These are phyloP conservation scores for Suillus hirtellus DNA, from an alignment of 768 basidiomycete genomes.

Conservation along the genomic window DNA sequence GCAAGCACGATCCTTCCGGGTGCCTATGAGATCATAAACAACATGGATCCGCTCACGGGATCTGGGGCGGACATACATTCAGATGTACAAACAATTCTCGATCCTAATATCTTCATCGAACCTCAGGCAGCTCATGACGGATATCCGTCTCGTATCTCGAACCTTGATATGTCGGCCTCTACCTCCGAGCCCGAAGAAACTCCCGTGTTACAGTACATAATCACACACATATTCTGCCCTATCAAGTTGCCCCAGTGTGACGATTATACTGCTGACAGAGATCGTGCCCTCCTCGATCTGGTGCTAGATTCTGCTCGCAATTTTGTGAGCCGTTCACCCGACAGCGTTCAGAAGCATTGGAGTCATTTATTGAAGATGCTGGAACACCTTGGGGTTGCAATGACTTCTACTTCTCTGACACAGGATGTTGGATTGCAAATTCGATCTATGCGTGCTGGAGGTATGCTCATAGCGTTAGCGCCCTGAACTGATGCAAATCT, in stretches of 20 bases:
- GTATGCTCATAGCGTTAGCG: slow-evolving; percentile 9
- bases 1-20: too few relatives aligned
- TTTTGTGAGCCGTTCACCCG: slow-evolving; percentile 16
- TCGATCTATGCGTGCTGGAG: slow-evolving; percentile 17
- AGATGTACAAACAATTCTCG: too few relatives aligned
- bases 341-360: slow-evolving; percentile 23
- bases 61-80: too few relatives aligned
- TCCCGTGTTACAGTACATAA: slow-evolving; percentile 5
- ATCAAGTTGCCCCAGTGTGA: slow-evolving; percentile 22
- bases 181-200: background rate
- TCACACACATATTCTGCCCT: slow-evolving; percentile 15
- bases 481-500: background rate
- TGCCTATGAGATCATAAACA: too few relatives aligned
- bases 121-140: background rate
- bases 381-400: slow-evolving; percentile 10
- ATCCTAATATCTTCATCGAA: too few relatives aligned
- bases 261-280: slow-evolving; percentile 22
- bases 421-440: slow-evolving; percentile 12
- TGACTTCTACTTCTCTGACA: slow-evolving; percentile 7
- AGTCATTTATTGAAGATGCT: slow-evolving; percentile 27
- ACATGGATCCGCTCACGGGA: too few relatives aligned
- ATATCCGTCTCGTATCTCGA: background rate
- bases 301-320: slow-evolving; percentile 20
- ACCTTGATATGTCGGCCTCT: background rate
- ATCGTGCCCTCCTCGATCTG: slow-evolving; percentile 24